Percentiles rank a stretch among this genome's conserved stretches.
Conservation (phyloP, 192 early-diverging fungal species). For the Coemansia sp. region DNA sequence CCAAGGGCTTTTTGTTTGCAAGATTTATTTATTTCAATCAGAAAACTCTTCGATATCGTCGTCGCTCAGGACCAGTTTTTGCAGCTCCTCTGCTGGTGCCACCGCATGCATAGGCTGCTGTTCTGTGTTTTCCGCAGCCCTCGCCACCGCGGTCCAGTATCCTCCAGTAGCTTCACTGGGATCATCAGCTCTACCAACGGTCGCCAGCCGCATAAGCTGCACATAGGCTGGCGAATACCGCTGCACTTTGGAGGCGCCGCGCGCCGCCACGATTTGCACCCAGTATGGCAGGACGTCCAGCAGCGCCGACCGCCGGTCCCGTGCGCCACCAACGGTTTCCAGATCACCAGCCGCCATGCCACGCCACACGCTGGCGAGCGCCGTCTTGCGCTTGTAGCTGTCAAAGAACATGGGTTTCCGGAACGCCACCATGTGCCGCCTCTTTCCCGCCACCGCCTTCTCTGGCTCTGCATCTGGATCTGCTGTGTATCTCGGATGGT, state of each 20-base stretch:
- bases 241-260: background rate
- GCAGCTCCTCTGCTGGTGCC: background rate
- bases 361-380: slow-evolving; percentile 11
- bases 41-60: slow-evolving; percentile 54
- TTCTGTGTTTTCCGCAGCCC: background rate
- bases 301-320: background rate
- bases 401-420: slow-evolving; percentile 44
- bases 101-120: background rate
- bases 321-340: background rate
- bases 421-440: slow-evolving; percentile 22
- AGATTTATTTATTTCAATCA: slow-evolving; percentile 13
- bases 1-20: background rate
- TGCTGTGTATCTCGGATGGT: slow-evolving; percentile 12
- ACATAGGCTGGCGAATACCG: background rate
- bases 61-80: slow-evolving; percentile 44
- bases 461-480: background rate
- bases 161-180: background rate
- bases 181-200: slow-evolving; percentile 1
- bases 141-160: background rate
- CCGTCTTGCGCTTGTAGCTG: slow-evolving; percentile 13
- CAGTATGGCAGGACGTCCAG: slow-evolving; percentile 33
- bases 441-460: background rate
- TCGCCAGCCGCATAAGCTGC: slow-evolving; percentile 2
- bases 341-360: slow-evolving; percentile 12
- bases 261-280: slow-evolving; percentile 14